Base-by-base conservation (phyloP, 441 rosid species). In the Lagerstroemia fauriei region DNA sequence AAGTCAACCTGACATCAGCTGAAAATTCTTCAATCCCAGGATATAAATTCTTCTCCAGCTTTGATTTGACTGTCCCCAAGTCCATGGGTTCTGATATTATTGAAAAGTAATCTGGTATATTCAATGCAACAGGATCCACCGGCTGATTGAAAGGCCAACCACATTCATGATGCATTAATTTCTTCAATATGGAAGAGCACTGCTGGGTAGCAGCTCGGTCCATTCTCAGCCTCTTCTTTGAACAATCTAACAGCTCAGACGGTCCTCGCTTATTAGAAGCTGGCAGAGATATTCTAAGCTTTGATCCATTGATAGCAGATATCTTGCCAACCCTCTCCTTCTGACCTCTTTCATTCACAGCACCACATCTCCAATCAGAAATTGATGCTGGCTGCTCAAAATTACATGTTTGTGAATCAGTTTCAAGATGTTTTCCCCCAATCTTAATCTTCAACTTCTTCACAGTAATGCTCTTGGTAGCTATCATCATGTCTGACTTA, bases 101-200 rank as follows among this genome's bases (percentile, higher is more conserved):
- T 38, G 89, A 79, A 78, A 92, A 92, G 83, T 91, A 92, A 87
- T 92, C 95, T 17, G 94, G 95, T 81, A 92, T 88, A n/a, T 82
- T 75, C 73, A 92, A 22, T 18, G 68, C 68, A 38, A 85, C 86
- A 18, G 94, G 94, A 90, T 92, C 94, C 59, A 92, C 95, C 0
- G 95, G 93, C 68, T 78, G 75, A 6, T 50, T 75, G 84, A 92
- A 92, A 63, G 88, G 71, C 90, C 92, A 91, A 12, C 90, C 91
- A 78, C 78, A 77, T 44, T 82, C 76, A 81, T 85, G 86, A 9
- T 69, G 79, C 82, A 79, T 83, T 83, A 92, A 78, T 22, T 76
- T 82, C 59, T 83, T 91, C 78, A 96, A 66, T 79, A 94, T 68
- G 22, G 79, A 9, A 22, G 86, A 78, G 83, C 97, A 96, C 84